Base-by-base conservation (phyloP, 352 stramenopile species). In the Thraustotheca clavata region DNA sequence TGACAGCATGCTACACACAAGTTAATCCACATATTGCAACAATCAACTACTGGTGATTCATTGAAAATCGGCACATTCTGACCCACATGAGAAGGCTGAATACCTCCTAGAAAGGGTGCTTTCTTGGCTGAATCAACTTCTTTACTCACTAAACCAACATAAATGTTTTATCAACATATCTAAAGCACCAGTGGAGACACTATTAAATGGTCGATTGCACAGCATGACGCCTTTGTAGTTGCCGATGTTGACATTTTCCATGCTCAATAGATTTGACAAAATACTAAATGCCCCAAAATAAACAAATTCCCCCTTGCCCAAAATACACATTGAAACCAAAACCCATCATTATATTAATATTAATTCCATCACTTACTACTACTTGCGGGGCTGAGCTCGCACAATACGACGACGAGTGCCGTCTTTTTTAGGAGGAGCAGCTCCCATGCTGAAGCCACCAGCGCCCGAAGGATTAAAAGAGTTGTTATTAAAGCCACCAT, bases 191-290 rank as follows among this genome's bases (percentile, higher is more conserved):
- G 73, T 79, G 61, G 73, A 86, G 54, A 90, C 84, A 47, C 88
- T 88, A 46, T 92, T 93, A 78, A 97, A 97, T 14, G 91, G 91
- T 22, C 91, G 75, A 72, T 97, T 97, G 76, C 91, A 98, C 32
- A 98, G 81, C 90, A 97, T 97, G 27, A 98, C 91, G 59, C 90
- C 91, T 74, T 97, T 97, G 75, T 97, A 97, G 79, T 96, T 97
- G 70, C 88, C 90, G 69, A 97, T 96, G 62, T 80, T 91, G 65
- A 94, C 79, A 32, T 78, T 78, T n/a, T 67, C 59, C 43, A 67
- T 57, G 12, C 8, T 67, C 4, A 36, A 7, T 46, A 43, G 39
- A n/a, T n/a, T n/a, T n/a, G n/a, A n/a, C n/a, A n/a, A n/a, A n/a
- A n/a, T n/a, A n/a, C n/a, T n/a, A n/a, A n/a, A n/a, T n/a, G n/a